Conservation (phyloP, 768 basidiomycete genomes). For the Leccinum uliginosum region DNA sequence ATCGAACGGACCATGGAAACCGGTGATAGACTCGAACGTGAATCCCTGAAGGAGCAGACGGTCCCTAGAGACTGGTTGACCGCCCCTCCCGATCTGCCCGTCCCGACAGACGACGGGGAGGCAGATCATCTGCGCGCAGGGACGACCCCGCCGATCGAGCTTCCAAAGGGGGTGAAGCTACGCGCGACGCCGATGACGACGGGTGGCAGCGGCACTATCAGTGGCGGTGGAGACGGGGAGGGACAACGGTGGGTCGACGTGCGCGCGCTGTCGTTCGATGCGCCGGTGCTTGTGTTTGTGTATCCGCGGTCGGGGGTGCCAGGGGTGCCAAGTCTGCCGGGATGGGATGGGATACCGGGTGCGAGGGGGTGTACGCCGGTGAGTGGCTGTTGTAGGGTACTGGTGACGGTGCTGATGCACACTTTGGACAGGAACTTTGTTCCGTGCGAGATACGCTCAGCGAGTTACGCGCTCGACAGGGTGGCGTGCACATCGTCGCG, state of each 20-base stretch:
- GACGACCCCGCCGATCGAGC: neutral
- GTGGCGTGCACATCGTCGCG: slow-evolving; percentile 8
- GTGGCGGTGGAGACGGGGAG: neutral
- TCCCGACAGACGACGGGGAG: neutral
- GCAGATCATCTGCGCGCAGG: neutral
- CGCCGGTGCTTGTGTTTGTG: slow-evolving; percentile 20
- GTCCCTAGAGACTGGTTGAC: neutral
- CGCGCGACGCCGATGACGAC: neutral
- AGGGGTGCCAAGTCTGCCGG: slow-evolving; percentile 7
- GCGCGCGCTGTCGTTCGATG: slow-evolving; percentile 9
- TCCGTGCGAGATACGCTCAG: slow-evolving; percentile 11
- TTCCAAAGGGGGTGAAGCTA: neutral
- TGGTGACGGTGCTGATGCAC: neutral
- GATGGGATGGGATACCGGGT: slow-evolving; percentile 23
- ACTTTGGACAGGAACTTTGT: slow-evolving; percentile 17
- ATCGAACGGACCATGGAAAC: neutral
- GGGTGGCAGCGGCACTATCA: neutral
- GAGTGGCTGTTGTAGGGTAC: neutral
- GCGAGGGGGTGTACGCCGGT: slow-evolving; percentile 25
- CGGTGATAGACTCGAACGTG: neutral
- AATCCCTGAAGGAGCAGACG: neutral
- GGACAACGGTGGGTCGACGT: slow-evolving; percentile 7
- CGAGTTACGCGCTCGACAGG: neutral
- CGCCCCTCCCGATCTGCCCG: neutral
- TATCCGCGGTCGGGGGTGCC: slow-evolving; percentile 21